Evolutionary conservation across 176 grass and related monocot genomes (phyloP).

Genomic region (Hordeum marinum): DNA sequence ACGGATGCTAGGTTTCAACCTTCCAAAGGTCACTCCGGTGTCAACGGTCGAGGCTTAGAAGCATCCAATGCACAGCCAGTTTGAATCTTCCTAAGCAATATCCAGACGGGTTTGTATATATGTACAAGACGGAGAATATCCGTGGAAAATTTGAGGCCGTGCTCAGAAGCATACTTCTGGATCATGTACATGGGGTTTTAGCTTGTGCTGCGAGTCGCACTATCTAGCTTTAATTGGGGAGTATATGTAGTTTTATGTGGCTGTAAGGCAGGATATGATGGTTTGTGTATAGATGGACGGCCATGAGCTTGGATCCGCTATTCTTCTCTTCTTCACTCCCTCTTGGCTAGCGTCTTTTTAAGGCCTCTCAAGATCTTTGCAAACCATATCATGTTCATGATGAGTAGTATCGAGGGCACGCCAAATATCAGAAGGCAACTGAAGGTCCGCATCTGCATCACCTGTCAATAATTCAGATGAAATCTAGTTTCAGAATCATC

Average conservation of each 20-base stretch:
- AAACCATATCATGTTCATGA: conserved; percentile 94
- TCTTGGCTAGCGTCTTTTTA: conserved; percentile 84
- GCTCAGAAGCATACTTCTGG: conserved; percentile 1
- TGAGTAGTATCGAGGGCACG: conserved; percentile 68
- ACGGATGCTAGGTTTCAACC: background rate
- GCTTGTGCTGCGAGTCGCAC: conserved; percentile 12
- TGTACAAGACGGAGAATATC: conserved; percentile 40
- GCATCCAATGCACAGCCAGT: conserved; percentile 8
- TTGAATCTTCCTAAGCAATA: conserved; percentile 15
- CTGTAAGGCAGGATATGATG: conserved; percentile 15
- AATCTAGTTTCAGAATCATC: conserved; percentile 13
- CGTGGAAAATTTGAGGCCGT: conserved; percentile 2
- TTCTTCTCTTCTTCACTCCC: conserved; percentile 72
- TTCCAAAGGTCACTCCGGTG: background rate
- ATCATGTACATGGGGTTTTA: conserved; percentile 35
- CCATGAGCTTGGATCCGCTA: conserved; percentile 13
- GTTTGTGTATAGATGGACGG: background rate
- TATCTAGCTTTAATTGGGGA: conserved; percentile 16
- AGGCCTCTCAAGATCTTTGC: conserved; percentile 92
- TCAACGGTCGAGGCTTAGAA: conserved; percentile 5
- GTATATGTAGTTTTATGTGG: conserved; percentile 13
- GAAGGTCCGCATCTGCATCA: conserved; percentile 61
- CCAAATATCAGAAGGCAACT: conserved; percentile 59
- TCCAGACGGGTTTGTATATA: conserved; percentile 23
- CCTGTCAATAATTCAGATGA: conserved; percentile 44